Conservation (phyloP, 2,329 filamentous ascomycete species). For the Epichloe typhina region DNA sequence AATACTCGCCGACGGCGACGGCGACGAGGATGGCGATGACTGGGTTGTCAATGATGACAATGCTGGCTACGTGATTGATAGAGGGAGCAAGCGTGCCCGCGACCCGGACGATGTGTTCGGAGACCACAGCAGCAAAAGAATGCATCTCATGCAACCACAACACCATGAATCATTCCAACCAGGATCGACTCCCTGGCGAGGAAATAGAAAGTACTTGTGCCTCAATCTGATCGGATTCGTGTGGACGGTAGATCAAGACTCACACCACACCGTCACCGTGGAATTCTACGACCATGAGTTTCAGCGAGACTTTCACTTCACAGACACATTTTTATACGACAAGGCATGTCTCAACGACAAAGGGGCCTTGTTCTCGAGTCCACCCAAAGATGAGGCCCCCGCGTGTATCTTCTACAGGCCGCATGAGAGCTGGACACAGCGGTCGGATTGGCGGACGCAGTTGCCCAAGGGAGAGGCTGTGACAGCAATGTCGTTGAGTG, state of each 20-base stretch:
- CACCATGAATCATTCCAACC: constrained; percentile 83
- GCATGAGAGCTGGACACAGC: constrained; percentile 89
- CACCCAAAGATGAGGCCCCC: constrained; percentile 49
- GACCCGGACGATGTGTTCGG: constrained; percentile 38
- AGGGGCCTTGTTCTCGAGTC: constrained; percentile 75
- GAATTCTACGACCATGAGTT: constrained; percentile 95
- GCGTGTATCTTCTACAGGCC: constrained; percentile 91
- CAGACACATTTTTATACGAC: constrained; percentile 89
- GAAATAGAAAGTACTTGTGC: constrained; percentile 84
- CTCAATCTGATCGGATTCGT: constrained; percentile 89
- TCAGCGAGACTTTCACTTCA: constrained; percentile 93
- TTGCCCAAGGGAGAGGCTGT: constrained; percentile 81
- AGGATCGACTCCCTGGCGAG: constrained; percentile 89
- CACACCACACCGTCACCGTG: constrained; percentile 84
- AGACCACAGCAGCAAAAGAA: constrained; percentile 34
- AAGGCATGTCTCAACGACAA: constrained; percentile 85
- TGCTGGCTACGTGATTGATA: constrained; percentile 64
- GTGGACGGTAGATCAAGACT: constrained; percentile 94
- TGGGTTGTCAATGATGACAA: constrained; percentile 95
- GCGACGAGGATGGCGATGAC: constrained; percentile 52
- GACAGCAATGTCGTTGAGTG: constrained; percentile 77
- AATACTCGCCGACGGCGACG: constrained; percentile 52
- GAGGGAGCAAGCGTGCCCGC: constrained; percentile 33
- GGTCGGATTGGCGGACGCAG: constrained; percentile 79
- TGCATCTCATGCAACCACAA: constrained; percentile 42